These are phyloP conservation scores for Echinochloa phyllopogon DNA, from an alignment of 176 grass and related monocot genomes.

Conservation along the genomic window DNA sequence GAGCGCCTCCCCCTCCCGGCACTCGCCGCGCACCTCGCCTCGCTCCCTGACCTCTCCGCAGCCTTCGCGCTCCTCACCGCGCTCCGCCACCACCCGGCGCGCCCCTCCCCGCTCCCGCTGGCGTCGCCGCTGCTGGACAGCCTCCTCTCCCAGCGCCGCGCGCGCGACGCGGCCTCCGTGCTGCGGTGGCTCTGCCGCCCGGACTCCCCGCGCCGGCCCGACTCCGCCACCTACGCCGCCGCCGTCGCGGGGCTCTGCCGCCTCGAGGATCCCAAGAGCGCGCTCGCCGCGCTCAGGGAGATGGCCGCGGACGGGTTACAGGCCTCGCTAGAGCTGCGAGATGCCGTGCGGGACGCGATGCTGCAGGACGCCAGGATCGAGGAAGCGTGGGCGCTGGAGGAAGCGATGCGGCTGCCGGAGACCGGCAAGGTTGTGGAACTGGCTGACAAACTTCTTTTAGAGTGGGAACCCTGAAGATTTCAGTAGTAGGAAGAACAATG, in stretches of 20 bases:
- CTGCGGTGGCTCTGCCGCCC: conserved; percentile 66
- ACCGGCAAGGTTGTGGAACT: conserved; percentile 31
- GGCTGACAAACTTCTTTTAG: conserved; percentile 48
- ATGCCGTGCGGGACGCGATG: conserved; percentile 45
- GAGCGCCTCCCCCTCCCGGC: conserved; percentile 46
- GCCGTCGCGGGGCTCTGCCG: conserved; percentile 50
- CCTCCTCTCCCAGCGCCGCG: conserved; percentile 46
- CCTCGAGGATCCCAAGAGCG: conserved; percentile 41
- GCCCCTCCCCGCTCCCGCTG: conserved; percentile 50
- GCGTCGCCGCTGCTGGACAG: conserved; percentile 47
- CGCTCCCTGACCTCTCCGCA: conserved; percentile 47
- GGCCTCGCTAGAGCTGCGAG: conserved; percentile 36
- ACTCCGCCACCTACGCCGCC: conserved; percentile 40
- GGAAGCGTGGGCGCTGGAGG: conserved; percentile 50
- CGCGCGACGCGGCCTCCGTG: conserved; percentile 48
- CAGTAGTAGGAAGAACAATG: not conserved
- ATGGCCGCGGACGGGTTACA: conserved; percentile 38
- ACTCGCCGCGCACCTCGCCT: conserved; percentile 54
- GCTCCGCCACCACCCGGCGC: conserved; percentile 48
- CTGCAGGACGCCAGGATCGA: conserved; percentile 57
- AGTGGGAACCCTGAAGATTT: conserved; percentile 46
- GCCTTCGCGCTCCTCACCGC: conserved; percentile 57
- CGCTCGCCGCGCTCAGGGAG: conserved; percentile 46
- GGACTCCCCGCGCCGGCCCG: conserved; percentile 44
- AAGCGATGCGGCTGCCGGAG: conserved; percentile 43